Conservation (phyloP, 495 filamentous ascomycete genomes). For the Aspergillus sclerotioniger region DNA sequence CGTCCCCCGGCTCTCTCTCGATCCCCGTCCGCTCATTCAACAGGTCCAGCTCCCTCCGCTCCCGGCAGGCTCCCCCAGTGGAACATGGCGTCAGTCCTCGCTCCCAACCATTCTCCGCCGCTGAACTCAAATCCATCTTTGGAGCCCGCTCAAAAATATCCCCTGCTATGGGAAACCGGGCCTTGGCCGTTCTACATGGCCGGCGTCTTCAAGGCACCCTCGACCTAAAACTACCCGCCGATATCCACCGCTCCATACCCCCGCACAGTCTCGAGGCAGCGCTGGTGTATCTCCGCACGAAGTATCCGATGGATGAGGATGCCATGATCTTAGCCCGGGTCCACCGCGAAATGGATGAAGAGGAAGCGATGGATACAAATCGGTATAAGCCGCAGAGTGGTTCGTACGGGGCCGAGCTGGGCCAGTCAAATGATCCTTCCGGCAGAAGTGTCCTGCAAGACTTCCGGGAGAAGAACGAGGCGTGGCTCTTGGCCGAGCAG, state of each 20-base stretch:
- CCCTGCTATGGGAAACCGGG: conserved; percentile 55
- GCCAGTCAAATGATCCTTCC: conserved; percentile 39
- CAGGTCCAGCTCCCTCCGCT: conserved; percentile 17
- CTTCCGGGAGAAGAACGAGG: conserved; percentile 47
- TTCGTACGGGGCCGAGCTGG: conserved; percentile 41
- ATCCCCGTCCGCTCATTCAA: conserved; percentile 25
- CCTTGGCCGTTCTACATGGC: conserved; percentile 68
- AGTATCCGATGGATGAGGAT: conserved; percentile 74
- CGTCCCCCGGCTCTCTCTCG: background rate
- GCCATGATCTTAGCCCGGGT: conserved; percentile 59
- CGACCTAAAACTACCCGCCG: conserved; percentile 47
- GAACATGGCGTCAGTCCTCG: conserved; percentile 24
- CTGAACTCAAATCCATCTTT: conserved; percentile 64
- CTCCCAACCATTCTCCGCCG: conserved; percentile 39
- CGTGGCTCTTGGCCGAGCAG: conserved; percentile 41
- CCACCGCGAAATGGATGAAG: conserved; percentile 53
- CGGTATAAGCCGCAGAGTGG: conserved; percentile 53
- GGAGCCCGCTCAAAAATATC: conserved; percentile 44
- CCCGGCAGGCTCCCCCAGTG: conserved; percentile 11
- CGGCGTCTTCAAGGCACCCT: conserved; percentile 74
- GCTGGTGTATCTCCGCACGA: conserved; percentile 65
- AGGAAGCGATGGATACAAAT: conserved; percentile 42
- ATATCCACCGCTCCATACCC: conserved; percentile 41
- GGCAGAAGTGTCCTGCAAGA: conserved; percentile 50
- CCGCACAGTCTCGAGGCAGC: conserved; percentile 44